Conservation (phyloP, 305 asterid species). For the Fraxinus nigra region DNA sequence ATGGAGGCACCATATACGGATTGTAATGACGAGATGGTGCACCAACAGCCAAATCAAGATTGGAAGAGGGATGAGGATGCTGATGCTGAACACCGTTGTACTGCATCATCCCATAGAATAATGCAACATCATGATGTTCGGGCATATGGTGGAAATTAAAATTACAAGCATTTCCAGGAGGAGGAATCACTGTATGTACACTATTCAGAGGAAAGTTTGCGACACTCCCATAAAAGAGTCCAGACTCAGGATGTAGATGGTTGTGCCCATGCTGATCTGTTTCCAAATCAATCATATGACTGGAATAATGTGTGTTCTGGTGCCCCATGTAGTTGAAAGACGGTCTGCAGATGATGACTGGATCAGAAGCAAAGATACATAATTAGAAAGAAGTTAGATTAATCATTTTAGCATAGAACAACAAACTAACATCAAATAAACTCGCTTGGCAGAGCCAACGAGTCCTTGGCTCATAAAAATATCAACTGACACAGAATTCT, state of each 20-base stretch:
- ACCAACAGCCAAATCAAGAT: constrained; percentile 47
- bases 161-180: constrained; percentile 43
- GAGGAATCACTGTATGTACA: constrained; percentile 47
- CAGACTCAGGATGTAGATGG: constrained; percentile 46
- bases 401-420: neutral
- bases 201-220: constrained; percentile 50
- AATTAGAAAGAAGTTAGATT: neutral
- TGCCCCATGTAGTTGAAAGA: constrained; percentile 49
- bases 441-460: constrained; percentile 1
- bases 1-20: constrained; percentile 37
- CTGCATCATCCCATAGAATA: constrained; percentile 54
- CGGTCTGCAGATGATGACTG: constrained; percentile 41
- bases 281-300: constrained; percentile 52
- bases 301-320: constrained; percentile 50
- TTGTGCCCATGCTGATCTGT: constrained; percentile 54
- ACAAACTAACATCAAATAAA: neutral
- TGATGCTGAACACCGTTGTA: constrained; percentile 44
- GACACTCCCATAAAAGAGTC: constrained; percentile 46
- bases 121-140: constrained; percentile 49
- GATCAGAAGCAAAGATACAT: constrained; percentile 27
- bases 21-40: constrained; percentile 55
- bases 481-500: neutral
- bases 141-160: constrained; percentile 53
- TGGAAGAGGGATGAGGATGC: constrained; percentile 39
- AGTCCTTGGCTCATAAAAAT: neutral